Evolutionary conservation across 2,329 filamentous ascomycete genomes (phyloP).

Genomic region (Sporothrix humicola): DNA sequence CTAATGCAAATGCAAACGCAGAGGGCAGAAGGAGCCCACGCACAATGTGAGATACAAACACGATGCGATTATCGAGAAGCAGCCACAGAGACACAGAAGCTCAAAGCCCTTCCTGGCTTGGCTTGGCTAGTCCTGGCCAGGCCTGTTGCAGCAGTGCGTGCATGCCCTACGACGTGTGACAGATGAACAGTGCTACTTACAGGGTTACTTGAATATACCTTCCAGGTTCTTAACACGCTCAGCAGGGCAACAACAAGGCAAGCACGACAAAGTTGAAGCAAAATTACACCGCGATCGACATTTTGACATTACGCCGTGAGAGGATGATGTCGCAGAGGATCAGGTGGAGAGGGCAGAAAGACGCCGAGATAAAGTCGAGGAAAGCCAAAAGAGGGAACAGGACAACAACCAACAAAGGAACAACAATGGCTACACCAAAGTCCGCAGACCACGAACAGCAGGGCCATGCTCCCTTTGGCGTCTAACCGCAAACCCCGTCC

Average conservation of each 20-base stretch:
- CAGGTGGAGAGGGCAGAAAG: not conserved
- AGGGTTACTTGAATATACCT: not conserved
- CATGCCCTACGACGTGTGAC: constrained; percentile 1
- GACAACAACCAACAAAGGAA: not conserved
- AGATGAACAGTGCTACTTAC: not conserved
- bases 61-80: constrained; percentile 22
- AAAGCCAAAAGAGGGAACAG: not conserved
- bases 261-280: not conserved
- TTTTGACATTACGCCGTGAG: not conserved
- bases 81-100: not conserved
- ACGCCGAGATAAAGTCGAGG: not conserved
- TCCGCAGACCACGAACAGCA: not conserved
- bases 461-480: not conserved
- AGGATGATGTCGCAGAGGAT: not conserved
- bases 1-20: constrained; percentile 12
- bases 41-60: not conserved
- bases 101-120: not conserved
- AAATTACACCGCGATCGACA: constrained; percentile 1
- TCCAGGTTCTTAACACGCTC: not conserved
- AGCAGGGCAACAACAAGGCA: not conserved
- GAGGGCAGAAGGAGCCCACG: not conserved
- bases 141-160: not conserved
- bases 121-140: not conserved
- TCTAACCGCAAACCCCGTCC: not conserved
- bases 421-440: not conserved